phyloP scores from a whole-genome alignment of 179 eudicot genomes.

The Corrigiola litoralis region DNA sequence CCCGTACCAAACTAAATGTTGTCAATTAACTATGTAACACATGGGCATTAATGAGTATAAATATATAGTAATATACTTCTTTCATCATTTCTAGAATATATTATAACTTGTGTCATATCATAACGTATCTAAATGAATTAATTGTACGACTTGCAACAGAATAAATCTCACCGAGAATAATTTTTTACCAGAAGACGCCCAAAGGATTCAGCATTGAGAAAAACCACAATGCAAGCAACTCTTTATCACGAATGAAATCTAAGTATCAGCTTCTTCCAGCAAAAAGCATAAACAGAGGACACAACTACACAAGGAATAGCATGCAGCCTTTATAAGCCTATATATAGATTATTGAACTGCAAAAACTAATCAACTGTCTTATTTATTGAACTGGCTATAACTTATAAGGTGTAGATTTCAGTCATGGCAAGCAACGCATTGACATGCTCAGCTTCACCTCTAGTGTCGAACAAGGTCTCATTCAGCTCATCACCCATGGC shows the following conservation, averaged over 20 bases:
- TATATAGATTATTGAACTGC: not conserved
- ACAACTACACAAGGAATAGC: not conserved
- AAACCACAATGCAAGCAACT: constrained; percentile 1
- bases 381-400: not conserved
- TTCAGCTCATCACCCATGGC: not conserved
- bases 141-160: too few species aligned
- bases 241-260: constrained; percentile 11
- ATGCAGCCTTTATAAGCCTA: not conserved
- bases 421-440: constrained; percentile 22
- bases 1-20: too few species aligned
- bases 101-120: too few species aligned
- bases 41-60: too few species aligned
- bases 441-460: constrained; percentile 14
- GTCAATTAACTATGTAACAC: too few species aligned
- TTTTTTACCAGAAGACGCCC: too few species aligned
- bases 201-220: not conserved
- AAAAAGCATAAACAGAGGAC: not conserved
- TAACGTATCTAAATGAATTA: too few species aligned
- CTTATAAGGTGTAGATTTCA: not conserved
- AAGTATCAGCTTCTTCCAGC: constrained; percentile 5
- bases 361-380: not conserved
- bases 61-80: too few species aligned
- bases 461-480: constrained; percentile 9
- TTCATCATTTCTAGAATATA: too few species aligned
- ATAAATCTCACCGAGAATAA: too few species aligned